Conservation (phyloP, 345 rosid species). For the Mercurialis annua region DNA sequence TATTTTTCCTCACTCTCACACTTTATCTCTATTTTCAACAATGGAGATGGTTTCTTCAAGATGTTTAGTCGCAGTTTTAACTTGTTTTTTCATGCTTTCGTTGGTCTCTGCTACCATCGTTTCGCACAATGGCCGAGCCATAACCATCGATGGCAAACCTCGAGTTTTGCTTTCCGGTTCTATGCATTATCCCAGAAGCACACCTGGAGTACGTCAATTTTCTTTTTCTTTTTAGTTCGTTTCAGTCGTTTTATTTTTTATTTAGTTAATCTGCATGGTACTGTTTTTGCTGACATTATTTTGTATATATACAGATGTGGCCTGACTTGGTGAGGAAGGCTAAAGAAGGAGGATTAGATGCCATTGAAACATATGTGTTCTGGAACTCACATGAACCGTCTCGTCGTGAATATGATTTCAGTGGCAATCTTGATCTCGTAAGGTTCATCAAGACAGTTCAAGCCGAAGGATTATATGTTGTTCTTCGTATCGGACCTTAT, state of each 20-base stretch:
- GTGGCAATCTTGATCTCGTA: constrained; percentile 45
- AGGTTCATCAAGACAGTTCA: constrained; percentile 59
- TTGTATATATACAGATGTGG: too few species aligned
- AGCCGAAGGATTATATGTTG: constrained; percentile 39
- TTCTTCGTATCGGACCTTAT: constrained; percentile 67
- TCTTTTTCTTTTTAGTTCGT: too few species aligned
- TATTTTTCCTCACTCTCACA: too few species aligned
- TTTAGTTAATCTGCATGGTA: too few species aligned
- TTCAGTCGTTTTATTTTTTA: too few species aligned
- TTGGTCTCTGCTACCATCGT: neutral
- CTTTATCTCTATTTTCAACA: too few species aligned
- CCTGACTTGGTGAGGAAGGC: constrained; percentile 14
- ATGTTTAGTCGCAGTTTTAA: too few species aligned
- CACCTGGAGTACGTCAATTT: constrained; percentile 1
- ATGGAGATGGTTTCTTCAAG: too few species aligned
- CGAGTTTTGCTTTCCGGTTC: constrained; percentile 13
- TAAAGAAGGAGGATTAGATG: constrained; percentile 13
- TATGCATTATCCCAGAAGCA: constrained; percentile 20
- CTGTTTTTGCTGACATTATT: too few species aligned
- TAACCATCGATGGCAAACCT: constrained; percentile 13
- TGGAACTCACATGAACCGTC: constrained; percentile 27
- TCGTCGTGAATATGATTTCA: constrained; percentile 22
- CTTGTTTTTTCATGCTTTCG: too few species aligned
- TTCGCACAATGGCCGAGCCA: constrained; percentile 10
- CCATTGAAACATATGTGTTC: constrained; percentile 20